Percentiles rank a stretch among this genome's conserved stretches.
Evolutionary conservation across 1,284 basidiomycete genomes (phyloP).

Genomic region (Microbotryum silenes-acaulis): DNA sequence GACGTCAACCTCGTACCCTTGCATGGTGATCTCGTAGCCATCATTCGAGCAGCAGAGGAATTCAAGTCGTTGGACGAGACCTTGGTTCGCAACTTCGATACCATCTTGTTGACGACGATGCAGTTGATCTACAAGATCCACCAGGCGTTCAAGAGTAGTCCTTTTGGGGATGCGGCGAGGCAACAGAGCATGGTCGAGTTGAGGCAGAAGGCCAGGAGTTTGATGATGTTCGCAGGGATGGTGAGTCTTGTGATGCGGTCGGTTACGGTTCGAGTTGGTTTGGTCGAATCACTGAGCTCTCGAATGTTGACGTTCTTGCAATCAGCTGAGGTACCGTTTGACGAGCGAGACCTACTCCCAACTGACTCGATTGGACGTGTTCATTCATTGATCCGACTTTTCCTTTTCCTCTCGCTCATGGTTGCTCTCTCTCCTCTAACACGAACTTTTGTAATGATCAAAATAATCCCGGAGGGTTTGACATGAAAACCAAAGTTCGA

Average conservation of each 20-base stretch:
- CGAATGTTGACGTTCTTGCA: too few relatives aligned
- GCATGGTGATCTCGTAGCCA: conserved; percentile 73
- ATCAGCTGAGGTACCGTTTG: conserved; percentile 67
- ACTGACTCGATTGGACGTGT: conserved; percentile 34
- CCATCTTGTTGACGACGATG: conserved; percentile 88
- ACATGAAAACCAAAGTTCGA: too few relatives aligned
- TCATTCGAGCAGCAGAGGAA: conserved; percentile 79
- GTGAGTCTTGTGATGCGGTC: conserved; percentile 1
- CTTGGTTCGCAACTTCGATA: conserved; percentile 80
- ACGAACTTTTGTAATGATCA: too few relatives aligned
- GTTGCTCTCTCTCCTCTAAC: too few relatives aligned
- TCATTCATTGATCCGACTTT: conserved; percentile 22
- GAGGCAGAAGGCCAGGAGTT: conserved; percentile 42
- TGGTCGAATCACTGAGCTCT: too few relatives aligned
- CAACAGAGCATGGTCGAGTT: conserved; percentile 56
- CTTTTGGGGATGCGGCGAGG: conserved; percentile 60
- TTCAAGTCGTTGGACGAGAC: conserved; percentile 80
- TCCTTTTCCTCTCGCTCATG: too few relatives aligned
- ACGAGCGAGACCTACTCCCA: conserved; percentile 70
- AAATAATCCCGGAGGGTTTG: too few relatives aligned
- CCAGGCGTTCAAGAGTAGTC: conserved; percentile 63
- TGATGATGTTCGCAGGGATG: conserved; percentile 82
- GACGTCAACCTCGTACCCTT: conserved; percentile 83
- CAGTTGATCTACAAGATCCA: conserved; percentile 76
- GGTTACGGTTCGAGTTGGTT: too few relatives aligned